Conservation (phyloP, 169 alveolate genomes). For the Besnoitia besnoiti region DNA sequence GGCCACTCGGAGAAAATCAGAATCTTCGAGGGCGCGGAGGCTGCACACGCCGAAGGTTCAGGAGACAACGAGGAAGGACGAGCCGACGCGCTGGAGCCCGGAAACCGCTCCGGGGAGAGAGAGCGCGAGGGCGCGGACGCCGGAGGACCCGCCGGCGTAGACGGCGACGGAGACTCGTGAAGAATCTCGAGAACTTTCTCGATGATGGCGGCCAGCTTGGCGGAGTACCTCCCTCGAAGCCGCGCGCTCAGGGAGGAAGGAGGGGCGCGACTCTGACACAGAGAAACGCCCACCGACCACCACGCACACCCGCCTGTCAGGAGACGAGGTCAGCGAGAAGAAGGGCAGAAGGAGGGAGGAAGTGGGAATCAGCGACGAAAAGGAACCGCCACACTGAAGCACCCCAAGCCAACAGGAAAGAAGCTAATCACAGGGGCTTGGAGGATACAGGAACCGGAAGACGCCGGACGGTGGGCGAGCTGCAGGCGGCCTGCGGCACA, state of each 20-base stretch:
- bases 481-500: too few species aligned
- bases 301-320: too few species aligned
- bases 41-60: neutral
- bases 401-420: too few species aligned
- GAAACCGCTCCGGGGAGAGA: neutral
- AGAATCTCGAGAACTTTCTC: slow-evolving; percentile 44
- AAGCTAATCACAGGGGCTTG: too few species aligned
- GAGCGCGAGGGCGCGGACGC: neutral
- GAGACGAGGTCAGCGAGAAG: neutral
- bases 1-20: slow-evolving; percentile 66
- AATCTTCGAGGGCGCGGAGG: slow-evolving; percentile 60
- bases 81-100: neutral
- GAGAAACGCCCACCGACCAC: too few species aligned
- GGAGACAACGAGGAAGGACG: neutral
- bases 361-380: too few species aligned
- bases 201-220: slow-evolving; percentile 49
- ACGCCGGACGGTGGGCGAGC: too few species aligned
- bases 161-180: neutral
- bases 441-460: too few species aligned
- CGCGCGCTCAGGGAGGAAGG: neutral
- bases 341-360: neutral
- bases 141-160: neutral
- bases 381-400: too few species aligned
- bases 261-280: neutral
- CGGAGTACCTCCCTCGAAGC: slow-evolving; percentile 20